Conservation (phyloP, 2,329 filamentous ascomycete genomes). For the Colletotrichum sp. region DNA sequence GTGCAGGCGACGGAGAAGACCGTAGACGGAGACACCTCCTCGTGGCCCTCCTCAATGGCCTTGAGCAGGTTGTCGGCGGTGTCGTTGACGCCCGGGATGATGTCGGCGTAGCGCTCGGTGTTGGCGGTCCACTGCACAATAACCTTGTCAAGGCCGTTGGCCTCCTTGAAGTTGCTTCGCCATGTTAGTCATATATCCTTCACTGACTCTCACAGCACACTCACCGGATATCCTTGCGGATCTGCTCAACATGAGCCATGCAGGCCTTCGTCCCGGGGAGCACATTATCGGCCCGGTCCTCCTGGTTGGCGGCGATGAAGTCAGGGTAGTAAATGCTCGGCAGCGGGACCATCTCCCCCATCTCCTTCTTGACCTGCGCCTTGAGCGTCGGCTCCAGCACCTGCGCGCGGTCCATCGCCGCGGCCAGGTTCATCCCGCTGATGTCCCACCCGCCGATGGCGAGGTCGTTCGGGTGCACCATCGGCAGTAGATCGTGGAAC, state of each 20-base stretch:
- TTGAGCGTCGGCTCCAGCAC: conserved; percentile 97
- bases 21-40: conserved; percentile 93
- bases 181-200: neutral
- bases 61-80: conserved; percentile 92
- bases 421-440: conserved; percentile 84
- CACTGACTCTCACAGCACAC: neutral
- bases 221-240: conserved; percentile 82
- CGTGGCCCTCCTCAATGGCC: conserved; percentile 84
- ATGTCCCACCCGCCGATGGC: conserved; percentile 98
- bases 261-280: conserved; percentile 84
- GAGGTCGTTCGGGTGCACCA: conserved; percentile 97
- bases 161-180: conserved; percentile 81
- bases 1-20: conserved; percentile 96
- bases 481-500: conserved; percentile 91
- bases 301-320: conserved; percentile 99
- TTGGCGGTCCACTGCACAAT: conserved; percentile 99
- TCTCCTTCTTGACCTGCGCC: conserved; percentile 87
- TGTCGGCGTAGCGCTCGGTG: conserved; percentile 94
- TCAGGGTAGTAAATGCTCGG: conserved; percentile 98
- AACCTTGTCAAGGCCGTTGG: conserved; percentile 88
- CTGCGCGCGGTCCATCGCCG: conserved; percentile 93
- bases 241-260: conserved; percentile 87
- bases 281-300: conserved; percentile 92
- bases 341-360: conserved; percentile 85
- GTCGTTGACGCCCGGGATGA: conserved; percentile 90